phyloP scores from a whole-genome alignment of 805 yeast species.

The Kazachstania viticola region DNA sequence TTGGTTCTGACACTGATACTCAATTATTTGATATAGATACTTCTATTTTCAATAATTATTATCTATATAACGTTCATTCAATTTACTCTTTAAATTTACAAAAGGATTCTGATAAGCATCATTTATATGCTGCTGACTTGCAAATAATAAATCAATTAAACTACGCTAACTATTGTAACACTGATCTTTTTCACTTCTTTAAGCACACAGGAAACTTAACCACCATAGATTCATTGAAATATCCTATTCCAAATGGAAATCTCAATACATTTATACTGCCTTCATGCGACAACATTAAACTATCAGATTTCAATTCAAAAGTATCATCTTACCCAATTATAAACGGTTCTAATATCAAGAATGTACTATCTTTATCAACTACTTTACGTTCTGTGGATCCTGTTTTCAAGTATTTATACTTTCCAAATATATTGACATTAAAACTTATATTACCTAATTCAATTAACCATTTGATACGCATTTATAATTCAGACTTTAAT shows the following conservation, averaged over 20 bases:
- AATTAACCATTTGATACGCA: conserved; percentile 6
- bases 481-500: conserved; percentile 13
- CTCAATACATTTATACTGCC: conserved; percentile 10
- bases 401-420: conserved; percentile 8
- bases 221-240: conserved; percentile 12
- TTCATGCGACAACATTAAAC: conserved; percentile 11
- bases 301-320: conserved; percentile 13
- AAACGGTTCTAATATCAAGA: conserved; percentile 11
- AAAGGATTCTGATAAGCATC: conserved; percentile 1
- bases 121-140: conserved; percentile 10
- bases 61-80: conserved; percentile 10
- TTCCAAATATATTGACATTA: conserved; percentile 10
- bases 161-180: not conserved
- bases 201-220: conserved; percentile 10
- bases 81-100: conserved; percentile 15
- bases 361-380: conserved; percentile 9
- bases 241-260: conserved; percentile 7
- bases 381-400: conserved; percentile 11
- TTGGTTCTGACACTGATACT: too few relatives aligned
- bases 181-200: conserved; percentile 4
- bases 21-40: conserved; percentile 16
- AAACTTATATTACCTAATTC: conserved; percentile 4
- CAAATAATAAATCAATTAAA: conserved; percentile 12
- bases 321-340: conserved; percentile 10
- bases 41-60: conserved; percentile 16